phyloP scores from a whole-genome alignment of 2,329 filamentous ascomycete genomes.

The Fusarium guadeloupense region DNA sequence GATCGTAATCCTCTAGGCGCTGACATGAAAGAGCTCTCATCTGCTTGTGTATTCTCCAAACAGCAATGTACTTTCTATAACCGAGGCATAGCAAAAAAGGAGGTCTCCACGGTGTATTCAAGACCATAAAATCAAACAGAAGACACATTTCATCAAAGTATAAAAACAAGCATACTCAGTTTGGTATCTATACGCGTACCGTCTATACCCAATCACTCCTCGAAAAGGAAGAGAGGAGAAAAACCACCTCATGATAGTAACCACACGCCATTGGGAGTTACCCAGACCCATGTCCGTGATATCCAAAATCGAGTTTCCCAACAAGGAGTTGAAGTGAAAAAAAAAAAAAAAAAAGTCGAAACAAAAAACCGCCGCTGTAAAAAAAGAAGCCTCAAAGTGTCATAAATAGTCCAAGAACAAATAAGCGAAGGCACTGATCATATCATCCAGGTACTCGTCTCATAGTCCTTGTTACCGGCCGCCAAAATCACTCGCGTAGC shows the following conservation, averaged over 20 bases:
- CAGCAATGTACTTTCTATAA: not conserved
- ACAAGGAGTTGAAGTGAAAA: slow-evolving; percentile 6
- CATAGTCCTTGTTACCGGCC: slow-evolving; percentile 30
- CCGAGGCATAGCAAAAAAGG: not conserved
- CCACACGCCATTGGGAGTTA: slow-evolving; percentile 27
- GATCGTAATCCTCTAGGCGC: not conserved
- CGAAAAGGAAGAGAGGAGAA: slow-evolving; percentile 8
- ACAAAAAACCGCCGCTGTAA: slow-evolving; percentile 23
- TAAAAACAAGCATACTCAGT: slow-evolving; percentile 28
- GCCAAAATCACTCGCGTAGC: slow-evolving; percentile 44
- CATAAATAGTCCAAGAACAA: slow-evolving; percentile 5
- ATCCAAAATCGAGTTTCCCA: slow-evolving; percentile 8
- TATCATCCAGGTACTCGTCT: slow-evolving; percentile 7
- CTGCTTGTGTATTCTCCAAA: not conserved
- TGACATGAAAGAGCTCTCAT: not conserved
- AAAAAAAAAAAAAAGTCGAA: not conserved
- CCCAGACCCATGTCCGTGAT: slow-evolving; percentile 19
- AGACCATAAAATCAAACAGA: not conserved
- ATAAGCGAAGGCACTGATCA: slow-evolving; percentile 11
- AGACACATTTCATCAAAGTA: slow-evolving; percentile 3
- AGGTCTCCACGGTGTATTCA: not conserved
- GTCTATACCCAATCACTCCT: slow-evolving; percentile 40
- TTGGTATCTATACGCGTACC: slow-evolving; percentile 45
- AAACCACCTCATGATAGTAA: slow-evolving; percentile 14
- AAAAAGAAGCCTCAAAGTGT: slow-evolving; percentile 7